phyloP scores from a whole-genome alignment of 75 land plant genomes.

The Pinus albicaulis region DNA sequence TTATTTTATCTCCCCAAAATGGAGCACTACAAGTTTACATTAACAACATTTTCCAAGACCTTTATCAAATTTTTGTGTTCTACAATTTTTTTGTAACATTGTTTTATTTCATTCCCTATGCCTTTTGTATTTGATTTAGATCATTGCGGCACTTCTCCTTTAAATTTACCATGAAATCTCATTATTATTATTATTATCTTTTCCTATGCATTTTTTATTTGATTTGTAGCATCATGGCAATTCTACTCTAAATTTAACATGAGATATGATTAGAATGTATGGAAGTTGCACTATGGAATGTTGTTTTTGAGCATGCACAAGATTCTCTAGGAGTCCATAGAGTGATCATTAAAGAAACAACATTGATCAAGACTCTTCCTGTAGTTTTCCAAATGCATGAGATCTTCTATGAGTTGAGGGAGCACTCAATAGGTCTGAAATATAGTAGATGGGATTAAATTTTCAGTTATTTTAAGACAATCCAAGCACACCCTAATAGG shows the following conservation, averaged over 20 bases:
- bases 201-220: no score
- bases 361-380: constrained; percentile 86
- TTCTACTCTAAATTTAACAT: no score
- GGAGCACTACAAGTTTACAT: constrained; percentile 73
- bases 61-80: background rate
- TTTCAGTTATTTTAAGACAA: constrained; percentile 88
- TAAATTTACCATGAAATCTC: no score
- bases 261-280: constrained; percentile 13
- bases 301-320: constrained; percentile 84
- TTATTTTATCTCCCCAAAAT: constrained; percentile 97
- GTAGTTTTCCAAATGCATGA: constrained; percentile 97
- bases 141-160: no score
- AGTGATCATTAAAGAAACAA: constrained; percentile 86
- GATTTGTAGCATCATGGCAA: no score
- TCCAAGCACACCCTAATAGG: constrained; percentile 77
- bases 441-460: constrained; percentile 97
- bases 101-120: no score
- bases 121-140: no score
- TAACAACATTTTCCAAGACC: no score
- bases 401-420: constrained; percentile 80
- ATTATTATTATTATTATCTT: no score
- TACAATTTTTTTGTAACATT: no score
- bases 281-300: constrained; percentile 92
- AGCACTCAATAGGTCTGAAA: constrained; percentile 85
- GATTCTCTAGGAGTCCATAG: constrained; percentile 47